A percentile compares a stretch with the other conserved stretches of the same genome.
phyloP scores from a whole-genome alignment of 495 filamentous ascomycete species.

The Chaetomium tenue region DNA sequence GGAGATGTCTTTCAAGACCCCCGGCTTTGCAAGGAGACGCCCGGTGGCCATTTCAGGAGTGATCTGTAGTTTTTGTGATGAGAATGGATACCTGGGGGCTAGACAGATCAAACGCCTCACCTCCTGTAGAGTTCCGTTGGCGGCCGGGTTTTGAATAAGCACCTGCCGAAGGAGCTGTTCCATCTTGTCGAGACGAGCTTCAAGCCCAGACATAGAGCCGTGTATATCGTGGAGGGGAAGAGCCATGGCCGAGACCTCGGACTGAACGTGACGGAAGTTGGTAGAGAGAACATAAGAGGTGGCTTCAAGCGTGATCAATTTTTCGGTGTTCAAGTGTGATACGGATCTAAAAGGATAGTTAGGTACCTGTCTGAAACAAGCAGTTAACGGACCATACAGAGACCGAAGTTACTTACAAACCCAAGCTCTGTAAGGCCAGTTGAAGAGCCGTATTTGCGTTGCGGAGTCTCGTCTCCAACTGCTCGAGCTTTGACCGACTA shows the following conservation, averaged over 20 bases:
- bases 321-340: too few relatives aligned
- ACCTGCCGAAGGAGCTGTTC: background rate
- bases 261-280: too few relatives aligned
- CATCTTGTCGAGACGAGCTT: background rate
- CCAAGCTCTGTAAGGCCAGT: background rate
- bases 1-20: background rate
- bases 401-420: background rate
- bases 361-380: too few relatives aligned
- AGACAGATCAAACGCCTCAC: background rate
- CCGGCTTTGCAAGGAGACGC: background rate
- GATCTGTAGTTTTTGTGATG: background rate
- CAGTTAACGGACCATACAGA: too few relatives aligned
- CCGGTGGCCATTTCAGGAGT: background rate
- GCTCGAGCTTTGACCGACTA: slow-evolving; percentile 4
- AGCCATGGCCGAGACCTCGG: background rate
- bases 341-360: too few relatives aligned
- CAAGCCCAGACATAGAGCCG: background rate
- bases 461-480: slow-evolving; percentile 3
- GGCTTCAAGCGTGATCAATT: background rate
- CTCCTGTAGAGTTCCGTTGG: background rate
- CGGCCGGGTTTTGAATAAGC: background rate
- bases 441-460: slow-evolving; percentile 3
- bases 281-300: background rate
- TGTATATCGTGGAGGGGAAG: background rate
- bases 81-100: too few relatives aligned